Conservation (phyloP, 2,329 filamentous ascomycete species). For the Claviceps pazoutovae region DNA sequence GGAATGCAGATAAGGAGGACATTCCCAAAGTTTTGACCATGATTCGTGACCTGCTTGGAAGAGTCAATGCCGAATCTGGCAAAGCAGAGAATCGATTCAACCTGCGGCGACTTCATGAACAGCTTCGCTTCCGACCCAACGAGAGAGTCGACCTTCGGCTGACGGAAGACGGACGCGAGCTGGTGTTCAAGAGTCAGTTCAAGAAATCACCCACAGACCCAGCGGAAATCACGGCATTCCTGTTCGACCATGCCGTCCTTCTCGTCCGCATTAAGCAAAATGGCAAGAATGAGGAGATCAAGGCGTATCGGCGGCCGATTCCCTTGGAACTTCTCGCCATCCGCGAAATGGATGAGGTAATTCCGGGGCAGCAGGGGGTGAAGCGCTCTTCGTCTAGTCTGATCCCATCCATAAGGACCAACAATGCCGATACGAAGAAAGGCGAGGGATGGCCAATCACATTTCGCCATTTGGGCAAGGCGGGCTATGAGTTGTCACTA, state of each 20-base stretch:
- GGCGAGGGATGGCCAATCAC: constrained; percentile 83
- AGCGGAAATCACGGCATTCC: constrained; percentile 81
- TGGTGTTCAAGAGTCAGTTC: constrained; percentile 86
- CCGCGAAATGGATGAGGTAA: constrained; percentile 92
- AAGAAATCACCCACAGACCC: constrained; percentile 86
- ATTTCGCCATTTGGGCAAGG: constrained; percentile 89
- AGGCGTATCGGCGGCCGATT: constrained; percentile 87
- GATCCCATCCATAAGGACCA: constrained; percentile 41
- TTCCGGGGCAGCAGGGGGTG: constrained; percentile 60
- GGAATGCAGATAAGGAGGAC: constrained; percentile 78
- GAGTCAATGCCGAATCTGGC: constrained; percentile 89
- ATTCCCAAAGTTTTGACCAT: constrained; percentile 77
- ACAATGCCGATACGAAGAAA: constrained; percentile 40
- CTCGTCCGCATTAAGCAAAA: constrained; percentile 82
- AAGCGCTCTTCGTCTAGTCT: constrained; percentile 84
- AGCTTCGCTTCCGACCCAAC: constrained; percentile 78
- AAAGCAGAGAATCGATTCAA: constrained; percentile 98
- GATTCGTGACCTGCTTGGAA: constrained; percentile 74
- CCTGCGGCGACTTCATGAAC: constrained; percentile 76
- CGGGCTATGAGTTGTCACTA: constrained; percentile 82
- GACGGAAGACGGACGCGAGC: constrained; percentile 81
- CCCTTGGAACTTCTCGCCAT: constrained; percentile 87
- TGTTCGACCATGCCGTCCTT: constrained; percentile 92
- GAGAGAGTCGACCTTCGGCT: constrained; percentile 89
- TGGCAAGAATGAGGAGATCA: constrained; percentile 87